Percentiles rank a stretch among this genome's conserved stretches.
Conservation (phyloP, 352 stramenopile genomes). For the Plasmopara muralis region DNA sequence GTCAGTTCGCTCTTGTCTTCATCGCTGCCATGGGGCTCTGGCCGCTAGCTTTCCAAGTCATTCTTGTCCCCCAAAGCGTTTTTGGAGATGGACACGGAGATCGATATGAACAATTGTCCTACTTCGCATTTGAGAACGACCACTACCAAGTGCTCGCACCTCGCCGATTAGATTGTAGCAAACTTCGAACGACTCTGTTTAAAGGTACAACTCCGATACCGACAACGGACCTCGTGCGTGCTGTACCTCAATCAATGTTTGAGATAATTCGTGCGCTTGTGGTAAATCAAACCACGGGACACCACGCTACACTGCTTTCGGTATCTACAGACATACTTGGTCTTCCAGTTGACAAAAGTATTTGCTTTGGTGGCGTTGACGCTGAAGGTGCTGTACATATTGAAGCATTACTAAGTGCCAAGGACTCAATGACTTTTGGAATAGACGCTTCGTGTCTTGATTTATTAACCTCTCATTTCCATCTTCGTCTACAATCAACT, state of each 20-base stretch:
- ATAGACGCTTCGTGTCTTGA: conserved; percentile 23
- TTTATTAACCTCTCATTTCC: too few species aligned
- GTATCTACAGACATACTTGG: conserved; percentile 21
- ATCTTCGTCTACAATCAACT: too few species aligned
- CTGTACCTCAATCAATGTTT: too few species aligned
- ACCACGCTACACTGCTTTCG: conserved; percentile 8
- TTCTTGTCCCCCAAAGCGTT: conserved; percentile 25
- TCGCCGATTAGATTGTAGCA: too few species aligned
- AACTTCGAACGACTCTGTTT: too few species aligned
- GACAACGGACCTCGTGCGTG: too few species aligned
- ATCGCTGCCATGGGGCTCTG: conserved; percentile 35
- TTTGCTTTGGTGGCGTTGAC: conserved; percentile 33
- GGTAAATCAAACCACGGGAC: conserved; percentile 16
- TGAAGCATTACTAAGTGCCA: conserved; percentile 22
- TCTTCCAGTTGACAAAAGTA: conserved; percentile 13
- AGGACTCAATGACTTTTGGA: conserved; percentile 20
- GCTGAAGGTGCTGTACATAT: conserved; percentile 26
- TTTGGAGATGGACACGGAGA: conserved; percentile 41
- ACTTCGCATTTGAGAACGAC: conserved; percentile 4
- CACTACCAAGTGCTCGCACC: too few species aligned
- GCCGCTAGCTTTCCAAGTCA: conserved; percentile 26
- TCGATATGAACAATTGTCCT: conserved; percentile 30
- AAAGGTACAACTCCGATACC: too few species aligned
- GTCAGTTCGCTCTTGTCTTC: conserved; percentile 22
- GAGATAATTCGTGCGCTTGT: too few species aligned